Percentiles rank a stretch among this genome's conserved stretches.
phyloP scores from a whole-genome alignment of 1,139 yeast species.

The Candida sp. region DNA sequence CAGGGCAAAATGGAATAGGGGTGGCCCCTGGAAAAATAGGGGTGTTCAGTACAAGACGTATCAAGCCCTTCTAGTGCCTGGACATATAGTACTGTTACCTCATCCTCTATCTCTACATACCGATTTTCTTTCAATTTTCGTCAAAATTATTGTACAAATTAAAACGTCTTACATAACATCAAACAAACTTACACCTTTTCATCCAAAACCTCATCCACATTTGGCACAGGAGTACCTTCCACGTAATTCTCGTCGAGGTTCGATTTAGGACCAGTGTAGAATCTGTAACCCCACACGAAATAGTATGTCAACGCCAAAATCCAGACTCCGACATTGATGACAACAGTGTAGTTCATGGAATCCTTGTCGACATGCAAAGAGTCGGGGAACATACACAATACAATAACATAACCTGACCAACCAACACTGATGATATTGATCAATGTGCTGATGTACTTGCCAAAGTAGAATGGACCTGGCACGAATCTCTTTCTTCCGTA shows the following conservation, averaged over 20 bases:
- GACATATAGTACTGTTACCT: too few species aligned
- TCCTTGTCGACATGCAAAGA: conserved; percentile 25
- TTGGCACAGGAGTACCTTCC: conserved; percentile 4
- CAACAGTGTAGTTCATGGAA: conserved; percentile 42
- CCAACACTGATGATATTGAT: conserved; percentile 27
- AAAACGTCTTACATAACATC: too few species aligned
- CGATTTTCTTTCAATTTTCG: background rate
- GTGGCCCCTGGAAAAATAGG: too few species aligned
- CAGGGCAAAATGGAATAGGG: background rate
- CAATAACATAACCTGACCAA: conserved; percentile 35
- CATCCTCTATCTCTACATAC: too few species aligned
- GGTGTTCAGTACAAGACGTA: too few species aligned
- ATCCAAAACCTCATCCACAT: conserved; percentile 3
- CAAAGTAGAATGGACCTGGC: conserved; percentile 71
- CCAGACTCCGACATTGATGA: conserved; percentile 42
- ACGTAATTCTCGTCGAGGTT: conserved; percentile 22
- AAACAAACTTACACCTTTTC: background rate
- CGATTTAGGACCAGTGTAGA: conserved; percentile 39
- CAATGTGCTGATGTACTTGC: conserved; percentile 45
- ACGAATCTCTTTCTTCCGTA: conserved; percentile 47
- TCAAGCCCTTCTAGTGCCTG: too few species aligned
- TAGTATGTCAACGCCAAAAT: conserved; percentile 29
- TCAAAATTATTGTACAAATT: background rate
- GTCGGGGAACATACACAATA: conserved; percentile 46
- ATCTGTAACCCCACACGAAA: conserved; percentile 30